A percentile compares a stretch with the other conserved stretches of the same genome.
Evolutionary conservation across 2,329 filamentous ascomycete species (phyloP).

Genomic region (Zymoseptoria ardabiliae): DNA sequence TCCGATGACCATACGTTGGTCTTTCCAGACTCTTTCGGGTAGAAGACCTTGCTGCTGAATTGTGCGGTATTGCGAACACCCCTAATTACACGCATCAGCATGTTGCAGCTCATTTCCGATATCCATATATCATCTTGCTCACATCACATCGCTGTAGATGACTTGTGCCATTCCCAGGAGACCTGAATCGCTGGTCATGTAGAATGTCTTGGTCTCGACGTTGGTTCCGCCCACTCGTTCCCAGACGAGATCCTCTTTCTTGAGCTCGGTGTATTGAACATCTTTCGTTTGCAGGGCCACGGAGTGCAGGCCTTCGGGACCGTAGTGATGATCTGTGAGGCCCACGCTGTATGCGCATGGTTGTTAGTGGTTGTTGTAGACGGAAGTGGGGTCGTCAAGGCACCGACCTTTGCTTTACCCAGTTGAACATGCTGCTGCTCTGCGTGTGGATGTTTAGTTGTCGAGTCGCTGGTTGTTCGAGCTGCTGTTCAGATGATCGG

Average conservation of each 20-base stretch:
- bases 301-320: slow-evolving; percentile 75
- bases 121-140: slow-evolving; percentile 26
- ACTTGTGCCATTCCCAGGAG: slow-evolving; percentile 74
- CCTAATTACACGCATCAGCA: slow-evolving; percentile 41
- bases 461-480: not conserved
- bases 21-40: slow-evolving; percentile 59
- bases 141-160: slow-evolving; percentile 97
- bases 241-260: slow-evolving; percentile 77
- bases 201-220: slow-evolving; percentile 94
- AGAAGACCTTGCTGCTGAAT: slow-evolving; percentile 92
- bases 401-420: slow-evolving; percentile 83
- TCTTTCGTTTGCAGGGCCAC: slow-evolving; percentile 74
- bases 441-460: not conserved
- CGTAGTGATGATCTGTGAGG: slow-evolving; percentile 93
- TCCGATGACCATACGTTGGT: slow-evolving; percentile 79
- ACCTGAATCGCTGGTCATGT: slow-evolving; percentile 73
- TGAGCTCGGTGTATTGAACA: slow-evolving; percentile 72
- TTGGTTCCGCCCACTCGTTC: slow-evolving; percentile 69
- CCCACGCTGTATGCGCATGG: slow-evolving; percentile 45
- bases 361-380: slow-evolving; percentile 14
- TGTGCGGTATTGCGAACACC: slow-evolving; percentile 85
- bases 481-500: not conserved
- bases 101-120: slow-evolving; percentile 24
- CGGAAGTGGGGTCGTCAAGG: slow-evolving; percentile 9
- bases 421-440: slow-evolving; percentile 68